phyloP scores from a whole-genome alignment of 2,329 filamentous ascomycete genomes.

The Alternaria burnsii region DNA sequence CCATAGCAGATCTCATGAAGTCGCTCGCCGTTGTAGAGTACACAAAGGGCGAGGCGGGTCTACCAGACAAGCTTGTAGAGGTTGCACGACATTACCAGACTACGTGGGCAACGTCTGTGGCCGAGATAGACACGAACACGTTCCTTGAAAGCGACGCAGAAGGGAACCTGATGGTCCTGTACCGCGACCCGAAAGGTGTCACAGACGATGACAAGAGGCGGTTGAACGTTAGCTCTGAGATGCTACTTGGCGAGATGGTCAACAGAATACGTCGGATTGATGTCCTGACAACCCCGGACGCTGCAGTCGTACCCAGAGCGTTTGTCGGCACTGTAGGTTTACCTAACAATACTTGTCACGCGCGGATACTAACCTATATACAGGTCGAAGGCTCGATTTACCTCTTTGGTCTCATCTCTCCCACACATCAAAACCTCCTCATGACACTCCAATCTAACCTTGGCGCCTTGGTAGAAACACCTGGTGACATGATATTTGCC shows the following conservation, averaged over 20 bases:
- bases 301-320: constrained; percentile 79
- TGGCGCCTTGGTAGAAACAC: constrained; percentile 69
- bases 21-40: constrained; percentile 83
- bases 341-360: neutral
- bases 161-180: constrained; percentile 85
- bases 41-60: constrained; percentile 63
- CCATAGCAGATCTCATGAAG: constrained; percentile 93
- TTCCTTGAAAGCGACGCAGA: constrained; percentile 88
- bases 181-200: constrained; percentile 74
- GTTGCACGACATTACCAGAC: constrained; percentile 82
- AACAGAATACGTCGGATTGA: constrained; percentile 83
- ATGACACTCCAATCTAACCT: constrained; percentile 81
- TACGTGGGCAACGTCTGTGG: constrained; percentile 81
- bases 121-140: constrained; percentile 73
- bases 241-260: constrained; percentile 90
- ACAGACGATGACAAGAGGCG: constrained; percentile 76
- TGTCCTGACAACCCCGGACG: constrained; percentile 69
- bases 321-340: constrained; percentile 84
- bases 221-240: constrained; percentile 78
- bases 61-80: constrained; percentile 73
- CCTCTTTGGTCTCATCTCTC: constrained; percentile 81
- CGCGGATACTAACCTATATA: constrained; percentile 16
- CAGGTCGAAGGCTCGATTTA: constrained; percentile 92
- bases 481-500: constrained; percentile 79
- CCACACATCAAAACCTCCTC: constrained; percentile 77